phyloP scores from a whole-genome alignment of 2,329 filamentous ascomycete species.

The Nectriaceae sp. region DNA sequence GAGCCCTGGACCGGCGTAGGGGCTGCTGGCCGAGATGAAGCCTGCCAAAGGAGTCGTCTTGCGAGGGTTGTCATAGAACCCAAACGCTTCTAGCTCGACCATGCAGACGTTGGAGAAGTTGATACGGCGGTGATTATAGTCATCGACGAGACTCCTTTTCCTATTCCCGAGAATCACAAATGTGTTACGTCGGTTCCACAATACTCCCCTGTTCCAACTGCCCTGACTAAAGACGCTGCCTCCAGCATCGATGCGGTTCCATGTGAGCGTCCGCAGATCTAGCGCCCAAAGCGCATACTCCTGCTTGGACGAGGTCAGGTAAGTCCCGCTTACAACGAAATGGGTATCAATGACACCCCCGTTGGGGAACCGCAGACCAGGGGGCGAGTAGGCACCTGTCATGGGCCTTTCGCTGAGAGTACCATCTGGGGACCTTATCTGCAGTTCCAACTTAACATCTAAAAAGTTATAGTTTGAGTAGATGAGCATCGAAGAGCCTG shows the following conservation, averaged over 20 bases:
- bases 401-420: slow-evolving; percentile 84
- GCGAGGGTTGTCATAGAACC: slow-evolving; percentile 93
- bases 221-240: slow-evolving; percentile 94
- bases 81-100: slow-evolving; percentile 96
- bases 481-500: slow-evolving; percentile 80
- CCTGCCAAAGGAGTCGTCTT: slow-evolving; percentile 76
- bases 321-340: slow-evolving; percentile 96
- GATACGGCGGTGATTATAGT: slow-evolving; percentile 96
- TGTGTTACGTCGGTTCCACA: slow-evolving; percentile 91
- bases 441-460: slow-evolving; percentile 93
- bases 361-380: slow-evolving; percentile 92
- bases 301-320: slow-evolving; percentile 95
- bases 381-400: slow-evolving; percentile 83
- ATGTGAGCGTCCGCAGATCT: slow-evolving; percentile 83
- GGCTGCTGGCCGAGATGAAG: slow-evolving; percentile 82
- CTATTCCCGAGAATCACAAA: slow-evolving; percentile 96
- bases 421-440: slow-evolving; percentile 83
- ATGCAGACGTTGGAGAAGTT: slow-evolving; percentile 97
- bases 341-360: slow-evolving; percentile 94
- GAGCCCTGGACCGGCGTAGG: slow-evolving; percentile 57
- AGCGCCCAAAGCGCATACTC: slow-evolving; percentile 97
- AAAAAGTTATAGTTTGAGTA: slow-evolving; percentile 99
- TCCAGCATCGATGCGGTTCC: slow-evolving; percentile 94
- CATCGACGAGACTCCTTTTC: slow-evolving; percentile 90
- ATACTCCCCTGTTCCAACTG: slow-evolving; percentile 93